Percentiles rank a stretch among this genome's conserved stretches.
phyloP scores from a whole-genome alignment of 352 stramenopile genomes.

The Phytophthora citrophthora region DNA sequence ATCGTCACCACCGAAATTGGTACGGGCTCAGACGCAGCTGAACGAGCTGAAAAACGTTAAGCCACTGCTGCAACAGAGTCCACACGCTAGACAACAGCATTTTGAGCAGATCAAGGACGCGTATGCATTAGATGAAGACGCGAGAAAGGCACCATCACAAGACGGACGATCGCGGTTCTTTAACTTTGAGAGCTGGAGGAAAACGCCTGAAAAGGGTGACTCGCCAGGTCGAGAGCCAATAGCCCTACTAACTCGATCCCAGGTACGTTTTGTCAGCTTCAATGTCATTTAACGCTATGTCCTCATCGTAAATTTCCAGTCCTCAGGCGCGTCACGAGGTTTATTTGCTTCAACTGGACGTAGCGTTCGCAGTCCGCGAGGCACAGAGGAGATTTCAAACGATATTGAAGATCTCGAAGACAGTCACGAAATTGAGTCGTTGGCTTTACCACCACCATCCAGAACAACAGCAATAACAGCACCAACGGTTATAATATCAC shows the following conservation, averaged over 20 bases:
- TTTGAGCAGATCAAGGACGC: constrained; percentile 65
- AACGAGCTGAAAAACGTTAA: constrained; percentile 53
- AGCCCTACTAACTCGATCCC: constrained; percentile 2
- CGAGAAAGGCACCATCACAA: constrained; percentile 25
- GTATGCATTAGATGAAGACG: constrained; percentile 46
- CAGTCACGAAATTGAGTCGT: constrained; percentile 18
- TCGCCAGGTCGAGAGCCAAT: neutral
- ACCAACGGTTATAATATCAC: neutral
- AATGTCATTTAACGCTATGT: neutral
- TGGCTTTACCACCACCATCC: constrained; percentile 6
- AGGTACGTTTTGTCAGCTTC: constrained; percentile 16
- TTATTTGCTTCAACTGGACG: constrained; percentile 1
- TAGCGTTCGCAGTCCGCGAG: constrained; percentile 8
- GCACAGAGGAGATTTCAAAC: neutral
- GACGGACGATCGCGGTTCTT: constrained; percentile 19
- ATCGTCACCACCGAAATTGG: constrained; percentile 8
- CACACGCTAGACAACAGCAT: constrained; percentile 35
- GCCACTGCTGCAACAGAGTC: constrained; percentile 16
- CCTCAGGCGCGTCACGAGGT: neutral
- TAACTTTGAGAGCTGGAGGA: constrained; percentile 33
- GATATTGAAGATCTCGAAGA: constrained; percentile 13
- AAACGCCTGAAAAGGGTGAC: constrained; percentile 12
- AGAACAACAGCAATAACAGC: constrained; percentile 20
- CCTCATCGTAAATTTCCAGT: constrained; percentile 2
- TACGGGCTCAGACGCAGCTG: constrained; percentile 28